Conservation (phyloP, 1,139 yeast genomes). For the Saccharomyces hybrid region DNA sequence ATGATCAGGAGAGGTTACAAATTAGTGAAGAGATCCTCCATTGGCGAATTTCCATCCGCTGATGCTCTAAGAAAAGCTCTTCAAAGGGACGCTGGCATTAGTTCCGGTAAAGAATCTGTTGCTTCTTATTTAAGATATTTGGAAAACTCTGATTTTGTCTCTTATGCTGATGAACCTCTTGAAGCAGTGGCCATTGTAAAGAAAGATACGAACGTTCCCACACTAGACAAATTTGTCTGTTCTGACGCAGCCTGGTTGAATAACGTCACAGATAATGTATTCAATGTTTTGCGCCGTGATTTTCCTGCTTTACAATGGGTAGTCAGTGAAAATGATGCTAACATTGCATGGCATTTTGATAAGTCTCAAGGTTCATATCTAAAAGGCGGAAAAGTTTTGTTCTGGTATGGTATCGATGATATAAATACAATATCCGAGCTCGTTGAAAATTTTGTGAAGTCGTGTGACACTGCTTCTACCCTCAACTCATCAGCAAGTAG, state of each 20-base stretch:
- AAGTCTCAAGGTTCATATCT: conserved; percentile 92
- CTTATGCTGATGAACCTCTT: conserved; percentile 92
- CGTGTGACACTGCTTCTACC: conserved; percentile 12
- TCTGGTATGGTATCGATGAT: conserved; percentile 85
- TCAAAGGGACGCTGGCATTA: conserved; percentile 67
- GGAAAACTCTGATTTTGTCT: conserved; percentile 56
- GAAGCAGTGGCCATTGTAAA: conserved; percentile 87
- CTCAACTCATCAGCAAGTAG: conserved; percentile 9
- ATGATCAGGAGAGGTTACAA: conserved; percentile 95
- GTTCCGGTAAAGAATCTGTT: conserved; percentile 63
- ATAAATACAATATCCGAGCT: conserved; percentile 57
- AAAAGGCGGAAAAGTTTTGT: conserved; percentile 79
- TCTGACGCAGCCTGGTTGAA: conserved; percentile 94
- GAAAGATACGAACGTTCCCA: conserved; percentile 44
- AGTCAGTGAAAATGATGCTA: conserved; percentile 83
- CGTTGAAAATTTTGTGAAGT: conserved; percentile 54
- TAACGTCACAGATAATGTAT: conserved; percentile 91
- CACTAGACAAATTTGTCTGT: conserved; percentile 78
- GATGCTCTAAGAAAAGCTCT: conserved; percentile 72
- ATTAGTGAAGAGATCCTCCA: conserved; percentile 59
- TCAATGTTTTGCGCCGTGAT: conserved; percentile 73
- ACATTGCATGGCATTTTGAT: conserved; percentile 85
- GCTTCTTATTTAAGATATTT: conserved; percentile 75
- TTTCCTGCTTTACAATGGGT: conserved; percentile 74
- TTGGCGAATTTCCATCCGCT: conserved; percentile 61